Percentiles rank a stretch among this genome's conserved stretches.
phyloP scores from a whole-genome alignment of 192 early-diverging fungal genomes.

The Coemansia umbellata region DNA sequence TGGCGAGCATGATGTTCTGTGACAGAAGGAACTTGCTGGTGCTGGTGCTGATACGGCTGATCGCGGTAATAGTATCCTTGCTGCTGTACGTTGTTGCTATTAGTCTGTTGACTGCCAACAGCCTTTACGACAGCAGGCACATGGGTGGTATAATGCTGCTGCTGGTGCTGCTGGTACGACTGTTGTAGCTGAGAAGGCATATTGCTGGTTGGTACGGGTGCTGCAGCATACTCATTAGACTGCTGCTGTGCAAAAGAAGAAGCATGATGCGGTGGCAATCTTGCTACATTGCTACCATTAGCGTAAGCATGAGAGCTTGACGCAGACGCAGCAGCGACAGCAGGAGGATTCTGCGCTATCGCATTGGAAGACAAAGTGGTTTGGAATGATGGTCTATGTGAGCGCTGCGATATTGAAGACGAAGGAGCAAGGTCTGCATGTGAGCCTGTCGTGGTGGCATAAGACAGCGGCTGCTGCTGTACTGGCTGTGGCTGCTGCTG shows the following conservation, averaged over 20 bases:
- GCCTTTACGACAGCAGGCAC: neutral
- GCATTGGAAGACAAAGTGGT: constrained; percentile 1
- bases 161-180: constrained; percentile 10
- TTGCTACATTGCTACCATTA: neutral
- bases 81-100: neutral
- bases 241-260: neutral
- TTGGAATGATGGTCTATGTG: constrained; percentile 23
- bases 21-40: constrained; percentile 4
- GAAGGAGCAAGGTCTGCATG: constrained; percentile 9
- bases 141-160: constrained; percentile 3
- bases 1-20: neutral
- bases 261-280: neutral
- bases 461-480: constrained; percentile 1
- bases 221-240: neutral
- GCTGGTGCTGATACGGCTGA: constrained; percentile 9
- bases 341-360: constrained; percentile 2
- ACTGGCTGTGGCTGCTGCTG: neutral
- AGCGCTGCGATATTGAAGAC: constrained; percentile 10
- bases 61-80: constrained; percentile 28
- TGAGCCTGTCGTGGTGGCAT: neutral
- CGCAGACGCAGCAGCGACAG: constrained; percentile 4
- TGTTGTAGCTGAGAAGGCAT: neutral
- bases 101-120: neutral
- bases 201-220: constrained; percentile 2
- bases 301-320: neutral